Conservation (phyloP, 2,329 filamentous ascomycete genomes). For the Penicillium sp. region DNA sequence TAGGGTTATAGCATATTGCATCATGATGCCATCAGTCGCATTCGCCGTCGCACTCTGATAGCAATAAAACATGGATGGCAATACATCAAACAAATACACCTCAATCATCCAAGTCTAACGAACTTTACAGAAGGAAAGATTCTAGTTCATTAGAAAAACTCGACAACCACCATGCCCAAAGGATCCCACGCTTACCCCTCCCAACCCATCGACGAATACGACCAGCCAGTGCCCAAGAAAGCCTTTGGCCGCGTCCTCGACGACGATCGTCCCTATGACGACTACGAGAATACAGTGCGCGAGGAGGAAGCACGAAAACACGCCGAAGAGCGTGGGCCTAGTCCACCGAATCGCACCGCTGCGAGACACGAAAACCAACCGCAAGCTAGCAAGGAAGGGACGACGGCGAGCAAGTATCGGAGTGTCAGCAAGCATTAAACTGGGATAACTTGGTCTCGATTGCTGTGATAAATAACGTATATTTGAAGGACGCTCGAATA, state of each 20-base stretch:
- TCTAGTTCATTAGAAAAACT: background rate
- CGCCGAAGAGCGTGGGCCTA: slow-evolving; percentile 7
- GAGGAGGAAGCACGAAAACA: slow-evolving; percentile 6
- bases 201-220: slow-evolving; percentile 7
- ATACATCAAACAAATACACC: background rate
- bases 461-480: background rate
- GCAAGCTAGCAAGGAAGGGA: slow-evolving; percentile 6
- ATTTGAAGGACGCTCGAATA: background rate
- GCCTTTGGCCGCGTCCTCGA: slow-evolving; percentile 15
- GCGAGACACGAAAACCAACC: slow-evolving; percentile 3
- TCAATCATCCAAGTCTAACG: background rate
- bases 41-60: slow-evolving; percentile 5
- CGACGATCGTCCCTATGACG: slow-evolving; percentile 13
- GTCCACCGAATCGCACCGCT: slow-evolving; percentile 12
- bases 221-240: slow-evolving; percentile 10
- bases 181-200: slow-evolving; percentile 6
- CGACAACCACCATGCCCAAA: slow-evolving; percentile 4
- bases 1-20: background rate
- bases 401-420: slow-evolving; percentile 13
- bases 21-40: slow-evolving; percentile 9
- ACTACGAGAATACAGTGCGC: slow-evolving; percentile 13
- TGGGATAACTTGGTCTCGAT: background rate
- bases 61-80: background rate
- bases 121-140: background rate
- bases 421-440: slow-evolving; percentile 10